A percentile compares a stretch with the other conserved stretches of the same genome.
Conservation (phyloP, 306 rosid species). For the Quercus engelmannii region DNA sequence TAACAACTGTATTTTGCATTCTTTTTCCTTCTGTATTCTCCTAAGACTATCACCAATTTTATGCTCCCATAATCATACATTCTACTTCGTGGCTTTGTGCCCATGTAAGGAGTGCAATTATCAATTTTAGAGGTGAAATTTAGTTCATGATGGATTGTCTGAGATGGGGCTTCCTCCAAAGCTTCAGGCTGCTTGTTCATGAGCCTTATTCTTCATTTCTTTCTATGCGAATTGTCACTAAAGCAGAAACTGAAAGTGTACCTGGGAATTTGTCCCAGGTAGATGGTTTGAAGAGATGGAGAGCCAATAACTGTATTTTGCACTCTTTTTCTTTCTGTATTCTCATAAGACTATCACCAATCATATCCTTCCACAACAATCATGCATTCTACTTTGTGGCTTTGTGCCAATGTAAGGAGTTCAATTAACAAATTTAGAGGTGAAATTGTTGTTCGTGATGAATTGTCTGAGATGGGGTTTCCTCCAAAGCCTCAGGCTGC, state of each 20-base stretch:
- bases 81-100: not conserved
- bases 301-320: slow-evolving; percentile 14
- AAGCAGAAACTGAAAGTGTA: not conserved
- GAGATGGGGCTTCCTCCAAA: not conserved
- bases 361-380: slow-evolving; percentile 7
- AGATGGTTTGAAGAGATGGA: not conserved
- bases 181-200: not conserved
- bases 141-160: not conserved
- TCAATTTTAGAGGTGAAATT: slow-evolving; percentile 12
- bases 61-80: not conserved
- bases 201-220: not conserved
- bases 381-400: not conserved
- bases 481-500: not conserved
- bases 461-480: not conserved
- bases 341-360: slow-evolving; percentile 11
- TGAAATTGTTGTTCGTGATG: not conserved
- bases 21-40: slow-evolving; percentile 8
- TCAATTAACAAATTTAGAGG: slow-evolving; percentile 13
- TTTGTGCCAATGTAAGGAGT: slow-evolving; percentile 4
- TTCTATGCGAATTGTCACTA: not conserved
- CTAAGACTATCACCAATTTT: slow-evolving; percentile 9
- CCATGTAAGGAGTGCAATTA: slow-evolving; percentile 12
- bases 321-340: not conserved
- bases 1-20: slow-evolving; percentile 24
- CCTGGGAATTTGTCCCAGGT: not conserved